Base-by-base conservation (phyloP, 2,329 filamentous ascomycete genomes). In the Cucurbitaria berberidis region DNA sequence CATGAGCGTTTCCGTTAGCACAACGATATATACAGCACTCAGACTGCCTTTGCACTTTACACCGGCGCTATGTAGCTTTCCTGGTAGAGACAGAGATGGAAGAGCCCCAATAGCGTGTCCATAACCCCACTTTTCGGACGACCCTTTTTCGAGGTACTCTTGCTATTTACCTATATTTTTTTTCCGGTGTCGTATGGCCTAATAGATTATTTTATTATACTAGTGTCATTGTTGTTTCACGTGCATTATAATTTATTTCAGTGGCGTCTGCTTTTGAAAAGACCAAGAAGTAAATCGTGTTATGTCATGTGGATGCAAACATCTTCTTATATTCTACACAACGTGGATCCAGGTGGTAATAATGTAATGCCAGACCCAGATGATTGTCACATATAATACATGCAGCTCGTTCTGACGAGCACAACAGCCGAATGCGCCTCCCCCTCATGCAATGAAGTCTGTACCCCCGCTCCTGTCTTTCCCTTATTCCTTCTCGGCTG, bases 301-400 rank as follows among this genome's bases (percentile, higher is more conserved):
- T n/a, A n/a, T n/a, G n/a, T n/a, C n/a, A n/a, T n/a, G n/a, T n/a
- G n/a, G 43, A 50, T 50, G 48, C 40, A 45, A n/a, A 45, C 34
- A 45, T 54, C 16, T 32, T 46, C 38, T 38, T 47, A 34, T 57
- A 57, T 55, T 55, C 30, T 60, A 57, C 57, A 60, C 43, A 47
- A 21, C 38, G 45, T 29, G 48, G 42, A 47, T 52, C 6, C 27
- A 49, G 45, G 34, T 54, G 48, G 41, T 57, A 51, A 13, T 26
- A 16, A 30, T 7, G 30, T 5, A 10, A 10, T 5, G n/a, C 30
- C 13, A 5, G 15, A 45, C 53, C 55, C 45, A 48, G 40, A 51
- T 58, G 51, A 53, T 56, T n/a, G 60, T 48, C 53, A 62, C 53
- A 60, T 63, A 63, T 61, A 51, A 52, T 63, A 63, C 60, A 63